phyloP scores from a whole-genome alignment of 1,284 basidiomycete genomes.

The Cutaneotrichosporon cavernicola region DNA sequence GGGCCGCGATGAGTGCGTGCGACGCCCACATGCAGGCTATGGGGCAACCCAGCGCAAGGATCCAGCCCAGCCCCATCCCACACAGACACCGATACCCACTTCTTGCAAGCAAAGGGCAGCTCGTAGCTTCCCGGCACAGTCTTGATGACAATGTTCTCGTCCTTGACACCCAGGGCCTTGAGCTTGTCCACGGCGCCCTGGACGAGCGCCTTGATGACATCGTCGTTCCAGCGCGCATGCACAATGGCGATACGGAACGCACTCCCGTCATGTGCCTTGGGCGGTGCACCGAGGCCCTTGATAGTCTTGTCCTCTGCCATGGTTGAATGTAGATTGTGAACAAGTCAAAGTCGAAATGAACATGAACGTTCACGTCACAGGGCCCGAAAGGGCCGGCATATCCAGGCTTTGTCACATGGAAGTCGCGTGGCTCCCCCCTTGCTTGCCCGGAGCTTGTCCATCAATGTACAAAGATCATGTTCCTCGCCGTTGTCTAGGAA shows the following conservation, averaged over 20 bases:
- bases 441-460: background rate
- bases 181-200: conserved; percentile 73
- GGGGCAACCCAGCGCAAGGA: no score
- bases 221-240: conserved; percentile 88
- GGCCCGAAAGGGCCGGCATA: background rate
- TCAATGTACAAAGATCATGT: no score
- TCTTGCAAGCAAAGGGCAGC: conserved; percentile 82
- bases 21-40: background rate
- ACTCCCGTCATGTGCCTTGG: conserved; percentile 71
- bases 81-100: conserved; percentile 48
- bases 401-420: background rate
- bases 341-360: background rate
- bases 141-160: conserved; percentile 84
- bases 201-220: conserved; percentile 79
- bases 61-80: no score
- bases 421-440: no score
- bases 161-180: conserved; percentile 79
- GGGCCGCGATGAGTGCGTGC: background rate
- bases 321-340: conserved; percentile 2
- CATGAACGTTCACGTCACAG: background rate
- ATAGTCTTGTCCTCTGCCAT: conserved; percentile 56
- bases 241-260: conserved; percentile 80
- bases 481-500: no score
- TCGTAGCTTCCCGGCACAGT: conserved; percentile 92
- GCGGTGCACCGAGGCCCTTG: conserved; percentile 71